These are phyloP conservation scores for Alternaria gaisen DNA, from an alignment of 2,329 filamentous ascomycete genomes.

Conservation along the genomic window DNA sequence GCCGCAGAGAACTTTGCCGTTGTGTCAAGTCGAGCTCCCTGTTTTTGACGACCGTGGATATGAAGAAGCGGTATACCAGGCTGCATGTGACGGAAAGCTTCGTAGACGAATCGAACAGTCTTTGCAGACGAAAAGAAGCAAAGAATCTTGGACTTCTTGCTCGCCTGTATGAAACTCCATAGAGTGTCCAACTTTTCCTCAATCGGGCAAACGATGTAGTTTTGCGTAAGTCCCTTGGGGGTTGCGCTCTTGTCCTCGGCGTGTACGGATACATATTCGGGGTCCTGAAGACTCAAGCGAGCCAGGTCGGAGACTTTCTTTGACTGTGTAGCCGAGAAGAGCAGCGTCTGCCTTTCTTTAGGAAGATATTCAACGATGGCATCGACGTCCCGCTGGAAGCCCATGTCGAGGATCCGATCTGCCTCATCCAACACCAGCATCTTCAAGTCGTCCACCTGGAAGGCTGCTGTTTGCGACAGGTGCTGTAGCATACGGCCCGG, in stretches of 20 bases:
- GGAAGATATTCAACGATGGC: constrained; percentile 93
- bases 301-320: constrained; percentile 93
- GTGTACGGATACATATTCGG: constrained; percentile 95
- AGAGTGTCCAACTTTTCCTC: constrained; percentile 90
- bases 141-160: constrained; percentile 92
- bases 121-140: constrained; percentile 96
- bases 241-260: constrained; percentile 82
- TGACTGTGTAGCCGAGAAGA: constrained; percentile 97
- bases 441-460: constrained; percentile 90
- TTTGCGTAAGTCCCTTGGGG: constrained; percentile 84
- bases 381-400: constrained; percentile 89
- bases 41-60: constrained; percentile 92
- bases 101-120: constrained; percentile 95
- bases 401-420: constrained; percentile 97
- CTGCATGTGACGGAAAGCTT: constrained; percentile 90
- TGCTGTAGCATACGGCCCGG: constrained; percentile 96
- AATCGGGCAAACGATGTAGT: constrained; percentile 86
- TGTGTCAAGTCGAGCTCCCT: constrained; percentile 85
- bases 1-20: constrained; percentile 82
- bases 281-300: constrained; percentile 84
- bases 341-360: constrained; percentile 82
- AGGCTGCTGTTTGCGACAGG: constrained; percentile 88
- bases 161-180: constrained; percentile 90
- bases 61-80: constrained; percentile 93
- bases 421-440: constrained; percentile 95